phyloP scores from a whole-genome alignment of 2,329 filamentous ascomycete genomes.

The Claviceps citrina region DNA sequence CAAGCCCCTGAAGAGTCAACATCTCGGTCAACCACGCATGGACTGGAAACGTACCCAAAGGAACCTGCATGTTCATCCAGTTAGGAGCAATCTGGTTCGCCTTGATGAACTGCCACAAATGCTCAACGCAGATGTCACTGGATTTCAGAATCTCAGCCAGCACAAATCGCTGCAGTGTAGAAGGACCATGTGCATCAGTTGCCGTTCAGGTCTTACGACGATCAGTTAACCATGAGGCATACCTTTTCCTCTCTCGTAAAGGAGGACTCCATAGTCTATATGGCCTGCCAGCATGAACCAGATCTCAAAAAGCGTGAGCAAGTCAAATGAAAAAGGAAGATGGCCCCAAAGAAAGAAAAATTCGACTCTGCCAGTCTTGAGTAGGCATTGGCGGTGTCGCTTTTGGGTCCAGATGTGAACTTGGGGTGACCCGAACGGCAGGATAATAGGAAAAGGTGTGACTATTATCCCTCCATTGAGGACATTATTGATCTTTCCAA shows the following conservation, averaged over 20 bases:
- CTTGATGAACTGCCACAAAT: conserved; percentile 32
- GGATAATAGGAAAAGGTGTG: conserved; percentile 4
- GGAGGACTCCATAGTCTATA: conserved; percentile 5
- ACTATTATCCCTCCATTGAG: conserved; percentile 6
- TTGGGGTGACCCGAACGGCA: conserved; percentile 1
- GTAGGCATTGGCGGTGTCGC: not conserved
- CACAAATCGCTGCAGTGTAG: conserved; percentile 33
- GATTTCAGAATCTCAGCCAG: conserved; percentile 43
- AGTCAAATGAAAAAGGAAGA: not conserved
- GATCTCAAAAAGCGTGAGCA: not conserved
- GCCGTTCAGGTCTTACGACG: not conserved
- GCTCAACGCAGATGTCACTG: conserved; percentile 32
- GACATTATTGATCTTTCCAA: conserved; percentile 4
- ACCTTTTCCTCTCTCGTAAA: conserved; percentile 9
- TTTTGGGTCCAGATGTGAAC: not conserved
- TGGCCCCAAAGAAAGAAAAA: not conserved
- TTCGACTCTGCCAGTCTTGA: not conserved
- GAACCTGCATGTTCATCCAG: conserved; percentile 34
- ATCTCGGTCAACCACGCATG: not conserved
- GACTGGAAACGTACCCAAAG: conserved; percentile 23
- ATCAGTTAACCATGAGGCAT: not conserved
- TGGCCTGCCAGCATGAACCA: not conserved
- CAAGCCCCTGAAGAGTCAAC: not conserved
- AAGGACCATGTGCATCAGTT: not conserved
- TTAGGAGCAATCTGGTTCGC: conserved; percentile 25